These are phyloP conservation scores for Apiospora malaysiana DNA, from an alignment of 2,329 filamentous ascomycete species.

Conservation along the genomic window DNA sequence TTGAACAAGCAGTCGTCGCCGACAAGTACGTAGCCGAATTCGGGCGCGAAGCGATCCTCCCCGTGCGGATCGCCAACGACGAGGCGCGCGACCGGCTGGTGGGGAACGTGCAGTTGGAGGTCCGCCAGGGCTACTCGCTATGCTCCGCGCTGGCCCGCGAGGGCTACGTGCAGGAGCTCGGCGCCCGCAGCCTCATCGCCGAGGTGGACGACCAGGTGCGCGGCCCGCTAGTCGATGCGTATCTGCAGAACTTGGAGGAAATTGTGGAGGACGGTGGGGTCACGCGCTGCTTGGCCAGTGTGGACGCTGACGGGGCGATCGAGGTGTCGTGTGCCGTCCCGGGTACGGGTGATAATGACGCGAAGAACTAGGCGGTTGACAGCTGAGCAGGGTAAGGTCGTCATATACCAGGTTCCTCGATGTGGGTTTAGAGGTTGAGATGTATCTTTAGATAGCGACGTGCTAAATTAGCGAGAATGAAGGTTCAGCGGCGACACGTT, in stretches of 20 bases:
- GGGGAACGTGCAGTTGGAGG: conserved; percentile 41
- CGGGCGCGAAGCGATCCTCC: conserved; percentile 30
- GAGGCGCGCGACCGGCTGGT: conserved; percentile 37
- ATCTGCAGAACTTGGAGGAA: conserved; percentile 39
- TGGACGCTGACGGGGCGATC: conserved; percentile 28
- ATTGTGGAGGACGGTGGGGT: conserved; percentile 34
- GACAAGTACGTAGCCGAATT: conserved; percentile 49
- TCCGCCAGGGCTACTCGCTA: conserved; percentile 37
- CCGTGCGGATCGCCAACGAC: conserved; percentile 37
- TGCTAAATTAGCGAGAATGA: no score
- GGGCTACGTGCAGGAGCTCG: conserved; percentile 41
- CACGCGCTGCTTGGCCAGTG: conserved; percentile 31
- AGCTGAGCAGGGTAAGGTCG: no score
- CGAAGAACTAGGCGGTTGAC: background rate
- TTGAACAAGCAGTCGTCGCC: conserved; percentile 45
- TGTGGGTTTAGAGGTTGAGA: no score
- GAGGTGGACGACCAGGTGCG: conserved; percentile 30
- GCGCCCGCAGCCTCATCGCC: conserved; percentile 41
- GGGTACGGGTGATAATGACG: background rate
- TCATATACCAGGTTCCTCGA: no score
- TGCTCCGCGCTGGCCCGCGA: conserved; percentile 39
- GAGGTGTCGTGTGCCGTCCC: conserved; percentile 21
- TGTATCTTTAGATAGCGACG: conserved; percentile 21
- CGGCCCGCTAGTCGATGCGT: conserved; percentile 34
- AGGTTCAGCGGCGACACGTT: no score